Conservation (phyloP, 2,329 filamentous ascomycete genomes). For the Onygenales sp. region DNA sequence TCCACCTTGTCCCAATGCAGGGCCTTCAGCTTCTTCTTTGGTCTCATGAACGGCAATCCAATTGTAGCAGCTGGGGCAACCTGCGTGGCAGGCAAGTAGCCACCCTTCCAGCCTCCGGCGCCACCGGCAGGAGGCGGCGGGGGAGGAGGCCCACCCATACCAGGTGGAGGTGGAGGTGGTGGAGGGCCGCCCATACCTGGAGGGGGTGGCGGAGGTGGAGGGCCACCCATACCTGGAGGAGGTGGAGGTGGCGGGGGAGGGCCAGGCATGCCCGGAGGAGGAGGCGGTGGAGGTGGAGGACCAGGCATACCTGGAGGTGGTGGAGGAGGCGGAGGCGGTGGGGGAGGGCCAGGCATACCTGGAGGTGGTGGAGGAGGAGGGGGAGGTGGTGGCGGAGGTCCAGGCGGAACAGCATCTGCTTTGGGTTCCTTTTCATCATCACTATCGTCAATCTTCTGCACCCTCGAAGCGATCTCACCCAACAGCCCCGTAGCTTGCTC, state of each 20-base stretch:
- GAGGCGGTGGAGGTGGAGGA: constrained; percentile 42
- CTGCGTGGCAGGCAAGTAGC: constrained; percentile 61
- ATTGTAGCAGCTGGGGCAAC: constrained; percentile 47
- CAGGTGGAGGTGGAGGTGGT: constrained; percentile 38
- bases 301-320: constrained; percentile 34
- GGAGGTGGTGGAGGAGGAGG: constrained; percentile 37
- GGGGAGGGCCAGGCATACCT: constrained; percentile 32
- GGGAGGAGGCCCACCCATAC: constrained; percentile 28
- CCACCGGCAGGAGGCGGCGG: constrained; percentile 29
- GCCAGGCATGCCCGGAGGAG: constrained; percentile 34
- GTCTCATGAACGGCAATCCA: constrained; percentile 69
- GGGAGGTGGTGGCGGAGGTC: constrained; percentile 39
- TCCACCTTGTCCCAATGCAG: constrained; percentile 99
- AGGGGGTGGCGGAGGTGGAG: constrained; percentile 37
- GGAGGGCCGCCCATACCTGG: constrained; percentile 34
- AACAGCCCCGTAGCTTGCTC: constrained; percentile 58
- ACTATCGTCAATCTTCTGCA: constrained; percentile 64
- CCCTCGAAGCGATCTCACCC: constrained; percentile 64
- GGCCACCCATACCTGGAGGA: constrained; percentile 24
- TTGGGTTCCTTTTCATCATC: constrained; percentile 40
- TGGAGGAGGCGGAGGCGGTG: constrained; percentile 26
- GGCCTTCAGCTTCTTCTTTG: constrained; percentile 99
- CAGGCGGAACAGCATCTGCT: constrained; percentile 13
- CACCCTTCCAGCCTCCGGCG: constrained; percentile 47
- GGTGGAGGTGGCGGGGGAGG: constrained; percentile 28